Percentiles rank a stretch among this genome's conserved stretches.
phyloP scores from a whole-genome alignment of 208 protist species.

The Crithidia fasciculata region DNA sequence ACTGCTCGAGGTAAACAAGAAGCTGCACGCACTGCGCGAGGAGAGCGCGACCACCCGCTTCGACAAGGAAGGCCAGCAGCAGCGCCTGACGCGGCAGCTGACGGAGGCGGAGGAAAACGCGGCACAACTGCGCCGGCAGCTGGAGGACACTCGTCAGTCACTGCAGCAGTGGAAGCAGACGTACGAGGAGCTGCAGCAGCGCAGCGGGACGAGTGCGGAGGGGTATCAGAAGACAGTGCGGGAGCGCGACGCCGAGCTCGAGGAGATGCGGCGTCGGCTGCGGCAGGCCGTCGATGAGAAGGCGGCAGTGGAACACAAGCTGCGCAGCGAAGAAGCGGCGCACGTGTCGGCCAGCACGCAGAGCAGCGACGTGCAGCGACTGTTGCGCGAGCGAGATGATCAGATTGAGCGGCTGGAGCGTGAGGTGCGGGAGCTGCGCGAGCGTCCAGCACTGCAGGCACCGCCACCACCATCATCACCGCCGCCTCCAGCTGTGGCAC shows the following conservation, averaged over 20 bases:
- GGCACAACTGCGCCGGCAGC: constrained; percentile 48
- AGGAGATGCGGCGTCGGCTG: constrained; percentile 33
- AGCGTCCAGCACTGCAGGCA: constrained; percentile 6
- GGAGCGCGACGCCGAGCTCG: constrained; percentile 63
- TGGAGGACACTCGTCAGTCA: constrained; percentile 44
- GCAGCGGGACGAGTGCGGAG: constrained; percentile 32
- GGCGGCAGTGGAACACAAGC: constrained; percentile 34
- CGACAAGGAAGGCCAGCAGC: constrained; percentile 43
- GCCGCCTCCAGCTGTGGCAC: not conserved
- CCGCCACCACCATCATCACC: not conserved
- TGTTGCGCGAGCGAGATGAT: constrained; percentile 47
- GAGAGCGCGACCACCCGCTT: constrained; percentile 41
- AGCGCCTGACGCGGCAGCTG: constrained; percentile 39
- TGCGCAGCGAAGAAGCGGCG: constrained; percentile 45
- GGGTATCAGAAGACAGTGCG: constrained; percentile 46
- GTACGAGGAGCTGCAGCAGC: constrained; percentile 55
- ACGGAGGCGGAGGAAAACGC: constrained; percentile 59
- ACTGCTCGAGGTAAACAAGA: constrained; percentile 43
- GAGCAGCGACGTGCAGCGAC: constrained; percentile 38
- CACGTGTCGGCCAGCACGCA: constrained; percentile 30
- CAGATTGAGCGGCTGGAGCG: constrained; percentile 48
- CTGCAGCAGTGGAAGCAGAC: constrained; percentile 60
- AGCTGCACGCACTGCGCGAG: constrained; percentile 47
- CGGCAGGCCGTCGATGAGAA: constrained; percentile 48
- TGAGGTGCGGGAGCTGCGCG: constrained; percentile 55